Percentiles rank a stretch among this genome's conserved stretches.
These are phyloP conservation scores for Mycena albidolilacea DNA, from an alignment of 768 basidiomycete genomes.

Conservation along the genomic window DNA sequence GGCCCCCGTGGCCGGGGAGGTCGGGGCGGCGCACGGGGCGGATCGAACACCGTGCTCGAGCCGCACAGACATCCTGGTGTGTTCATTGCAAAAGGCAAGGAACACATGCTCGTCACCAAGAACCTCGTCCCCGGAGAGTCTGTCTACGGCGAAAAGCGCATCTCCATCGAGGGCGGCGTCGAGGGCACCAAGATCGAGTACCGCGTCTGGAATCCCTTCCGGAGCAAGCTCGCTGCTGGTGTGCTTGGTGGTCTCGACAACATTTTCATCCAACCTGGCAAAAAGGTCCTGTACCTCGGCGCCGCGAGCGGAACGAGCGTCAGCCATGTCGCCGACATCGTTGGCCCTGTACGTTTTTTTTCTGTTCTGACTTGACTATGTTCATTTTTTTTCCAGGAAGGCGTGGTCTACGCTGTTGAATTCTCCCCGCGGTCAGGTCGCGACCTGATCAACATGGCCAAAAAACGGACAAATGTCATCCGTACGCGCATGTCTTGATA, in stretches of 20 bases:
- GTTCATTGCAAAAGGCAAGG: slow-evolving; percentile 98
- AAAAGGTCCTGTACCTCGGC: slow-evolving; percentile 97
- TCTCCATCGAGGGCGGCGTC: slow-evolving; percentile 83
- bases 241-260: slow-evolving; percentile 95
- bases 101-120: slow-evolving; percentile 96
- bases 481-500: slow-evolving; percentile 67
- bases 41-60: slow-evolving; percentile 92
- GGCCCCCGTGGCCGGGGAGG: slow-evolving; percentile 69
- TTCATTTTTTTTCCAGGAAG: slow-evolving; percentile 70
- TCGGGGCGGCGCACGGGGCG: slow-evolving; percentile 82
- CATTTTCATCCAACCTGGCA: slow-evolving; percentile 93
- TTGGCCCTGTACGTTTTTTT: slow-evolving; percentile 83
- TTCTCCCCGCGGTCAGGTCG: slow-evolving; percentile 97
- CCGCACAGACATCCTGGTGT: slow-evolving; percentile 96
- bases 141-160: slow-evolving; percentile 98
- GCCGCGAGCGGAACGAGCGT: slow-evolving; percentile 98
- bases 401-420: slow-evolving; percentile 98
- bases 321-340: slow-evolving; percentile 98
- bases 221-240: slow-evolving; percentile 96
- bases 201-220: slow-evolving; percentile 99
- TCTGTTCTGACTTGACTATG: slow-evolving; percentile 14
- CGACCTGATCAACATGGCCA: slow-evolving; percentile 99
- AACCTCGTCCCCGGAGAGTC: slow-evolving; percentile 98
- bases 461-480: slow-evolving; percentile 98
- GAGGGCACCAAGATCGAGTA: slow-evolving; percentile 95